Conservation (phyloP, 2,329 filamentous ascomycete species). For the Cordyceps tenuipes region DNA sequence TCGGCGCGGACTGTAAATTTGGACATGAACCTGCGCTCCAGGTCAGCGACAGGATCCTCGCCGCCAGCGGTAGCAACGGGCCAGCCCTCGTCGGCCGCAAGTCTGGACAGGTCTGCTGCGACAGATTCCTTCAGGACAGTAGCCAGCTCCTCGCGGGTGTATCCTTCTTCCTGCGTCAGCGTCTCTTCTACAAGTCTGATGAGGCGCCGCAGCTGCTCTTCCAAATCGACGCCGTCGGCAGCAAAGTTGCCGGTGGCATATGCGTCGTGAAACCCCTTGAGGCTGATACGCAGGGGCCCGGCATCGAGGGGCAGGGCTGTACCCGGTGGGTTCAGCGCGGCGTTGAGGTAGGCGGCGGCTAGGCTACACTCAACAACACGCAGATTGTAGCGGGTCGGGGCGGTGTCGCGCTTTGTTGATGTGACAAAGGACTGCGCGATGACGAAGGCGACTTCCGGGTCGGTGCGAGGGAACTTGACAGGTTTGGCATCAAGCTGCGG, state of each 20-base stretch:
- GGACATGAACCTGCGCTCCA: conserved; percentile 73
- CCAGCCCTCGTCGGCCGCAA: not conserved
- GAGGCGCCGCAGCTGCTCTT: conserved; percentile 65
- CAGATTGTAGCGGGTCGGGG: conserved; percentile 90
- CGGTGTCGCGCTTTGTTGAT: conserved; percentile 90
- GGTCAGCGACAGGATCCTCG: conserved; percentile 15
- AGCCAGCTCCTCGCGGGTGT: conserved; percentile 80
- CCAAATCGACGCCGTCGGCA: conserved; percentile 29
- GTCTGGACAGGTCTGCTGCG: conserved; percentile 58
- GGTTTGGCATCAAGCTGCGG: conserved; percentile 69
- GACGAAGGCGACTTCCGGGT: conserved; percentile 80
- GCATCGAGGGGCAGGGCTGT: conserved; percentile 65
- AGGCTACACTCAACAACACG: conserved; percentile 93
- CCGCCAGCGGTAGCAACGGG: not conserved
- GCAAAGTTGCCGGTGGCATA: conserved; percentile 42
- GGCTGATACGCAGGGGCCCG: conserved; percentile 71
- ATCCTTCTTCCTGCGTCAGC: conserved; percentile 73
- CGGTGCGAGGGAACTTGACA: conserved; percentile 72
- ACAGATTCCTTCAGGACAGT: conserved; percentile 55
- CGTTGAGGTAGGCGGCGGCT: conserved; percentile 63
- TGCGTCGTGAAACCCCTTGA: conserved; percentile 79
- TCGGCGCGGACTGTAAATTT: conserved; percentile 85
- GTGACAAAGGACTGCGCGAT: conserved; percentile 92
- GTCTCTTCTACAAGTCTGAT: conserved; percentile 60
- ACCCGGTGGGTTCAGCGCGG: conserved; percentile 45